Base-by-base conservation (phyloP, 306 rosid species). In the Dalbergia oliveri region DNA sequence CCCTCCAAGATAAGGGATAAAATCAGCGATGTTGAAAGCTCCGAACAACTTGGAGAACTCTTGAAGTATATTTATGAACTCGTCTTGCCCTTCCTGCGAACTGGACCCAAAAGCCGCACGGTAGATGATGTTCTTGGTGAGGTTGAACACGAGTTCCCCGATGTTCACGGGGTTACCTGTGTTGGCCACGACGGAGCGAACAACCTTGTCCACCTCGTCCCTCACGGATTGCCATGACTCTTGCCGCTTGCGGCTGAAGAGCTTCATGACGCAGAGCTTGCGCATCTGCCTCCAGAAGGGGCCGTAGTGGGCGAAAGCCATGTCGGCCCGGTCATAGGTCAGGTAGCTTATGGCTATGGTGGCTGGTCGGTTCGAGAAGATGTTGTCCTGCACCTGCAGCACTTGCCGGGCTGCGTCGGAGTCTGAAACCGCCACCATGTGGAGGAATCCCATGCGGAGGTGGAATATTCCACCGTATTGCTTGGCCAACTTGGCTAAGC, bases 271-370 rank as follows among this genome's bases (percentile, higher is more conserved):
- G 41, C 98, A 94, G 1, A 94, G 86, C 85, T 92, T 94, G 0
- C 97, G 69, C 97, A 94, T 94, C 84, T 94, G 98, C 2, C 97
- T 84, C 98, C 98, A 94, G 64, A 92, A 94, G 13, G 98, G 97
- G 0, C 97, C 98, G 41, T 94, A 92, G 90, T 92, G 90, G 15
- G 98, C 97, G 5, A 94, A 94, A 0, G 97, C 98, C 98, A 94
- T 94, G 91, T 94, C 98, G 0, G 97, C 97, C 0, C 93, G 93
- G 79, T 88, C 88, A 58, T 94, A 92, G 33, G 98, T 90, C 5
- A 94, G 88, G 81, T 92, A 94, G 73, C 83, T 86, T n/a, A 94
- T 90, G 86, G 98, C 97, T 54, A 92, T 79, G 74, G 92, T 90
- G 9, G 98, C 91, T 0, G 98, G 98, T 0, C 97, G 90, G 64